Base-by-base conservation (phyloP, 257 asterid species). In the Jaltomata sinuosa region DNA sequence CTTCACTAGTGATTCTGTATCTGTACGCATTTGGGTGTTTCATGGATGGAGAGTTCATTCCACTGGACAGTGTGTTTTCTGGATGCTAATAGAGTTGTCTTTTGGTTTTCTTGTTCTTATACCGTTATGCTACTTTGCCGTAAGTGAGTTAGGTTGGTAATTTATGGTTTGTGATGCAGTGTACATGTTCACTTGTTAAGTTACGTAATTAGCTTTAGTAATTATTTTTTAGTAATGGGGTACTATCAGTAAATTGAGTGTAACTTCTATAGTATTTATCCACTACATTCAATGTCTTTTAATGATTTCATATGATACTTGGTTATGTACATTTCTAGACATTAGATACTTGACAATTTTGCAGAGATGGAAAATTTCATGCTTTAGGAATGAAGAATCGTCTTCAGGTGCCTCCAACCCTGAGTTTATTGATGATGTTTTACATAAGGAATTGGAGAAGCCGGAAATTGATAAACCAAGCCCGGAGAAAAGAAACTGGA, bases 301-400 rank as follows among this genome's bases (percentile, higher is more conserved):
- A 1, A 47, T 38, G 27, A 53, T 71, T 85, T 50, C 38, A 34
- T 80, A 15, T 59, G 65, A n/a, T 36, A 67, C 54, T 49, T 19
- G 42, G 27, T 27, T 34, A 18, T 57, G 45, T 83, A 18, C 83
- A 25, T 29, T 57, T 38, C 47, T 57, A 53, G 67, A 83, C 29
- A 22, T 83, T 2, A 72, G n/a, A 3, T 54, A 53, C 54, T 72
- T 88, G 49, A 77, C 42, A 31, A 38, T 87, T 81, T 59, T 86
- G 87, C 86, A 93, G 98, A 92, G 89, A 88, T 85, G 94, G 96
- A 91, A 89, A 90, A 83, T 95, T 84, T 88, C 87, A 31, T 95
- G 98, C 93, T 95, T 95, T 85, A 90, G 93, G 86, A 92, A 93
- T 81, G 98, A 92, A 54, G 96, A 94, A 69, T 82, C 50, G 38